A percentile compares a stretch with the other conserved stretches of the same genome.
phyloP scores from a whole-genome alignment of 306 rosid species.

The Castanea crenata region DNA sequence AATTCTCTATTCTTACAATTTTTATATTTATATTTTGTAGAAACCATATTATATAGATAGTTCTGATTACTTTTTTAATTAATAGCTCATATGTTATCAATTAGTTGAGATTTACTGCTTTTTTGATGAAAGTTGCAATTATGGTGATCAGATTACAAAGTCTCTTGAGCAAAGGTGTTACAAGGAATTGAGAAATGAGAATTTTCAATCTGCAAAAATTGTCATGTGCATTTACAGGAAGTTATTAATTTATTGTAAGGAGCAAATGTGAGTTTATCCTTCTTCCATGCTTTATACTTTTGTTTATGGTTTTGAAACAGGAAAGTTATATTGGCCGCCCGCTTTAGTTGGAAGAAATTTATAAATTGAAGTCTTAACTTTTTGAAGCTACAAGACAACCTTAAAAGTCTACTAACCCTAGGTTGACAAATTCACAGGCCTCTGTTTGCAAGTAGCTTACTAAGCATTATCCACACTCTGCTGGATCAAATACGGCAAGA shows the following conservation, averaged over 20 bases:
- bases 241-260: constrained; percentile 76
- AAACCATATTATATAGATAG: not conserved
- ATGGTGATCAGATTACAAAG: constrained; percentile 61
- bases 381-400: not conserved
- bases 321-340: not conserved
- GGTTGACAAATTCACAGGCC: constrained; percentile 56
- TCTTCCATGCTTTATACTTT: constrained; percentile 14
- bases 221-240: constrained; percentile 87
- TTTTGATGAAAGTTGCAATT: constrained; percentile 31
- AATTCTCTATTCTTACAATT: not conserved
- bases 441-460: constrained; percentile 83
- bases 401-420: not conserved
- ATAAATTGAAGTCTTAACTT: not conserved
- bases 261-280: constrained; percentile 76
- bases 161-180: constrained; percentile 94
- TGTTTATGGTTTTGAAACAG: not conserved
- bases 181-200: constrained; percentile 84
- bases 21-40: constrained; percentile 2
- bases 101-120: constrained; percentile 18
- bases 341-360: not conserved
- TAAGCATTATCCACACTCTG: constrained; percentile 76
- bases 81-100: constrained; percentile 12
- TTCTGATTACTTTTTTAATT: constrained; percentile 11
- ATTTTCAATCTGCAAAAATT: constrained; percentile 59
- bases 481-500: constrained; percentile 86